Conservation (phyloP, 2,329 filamentous ascomycete genomes). For the Cordyceps cicadae region DNA sequence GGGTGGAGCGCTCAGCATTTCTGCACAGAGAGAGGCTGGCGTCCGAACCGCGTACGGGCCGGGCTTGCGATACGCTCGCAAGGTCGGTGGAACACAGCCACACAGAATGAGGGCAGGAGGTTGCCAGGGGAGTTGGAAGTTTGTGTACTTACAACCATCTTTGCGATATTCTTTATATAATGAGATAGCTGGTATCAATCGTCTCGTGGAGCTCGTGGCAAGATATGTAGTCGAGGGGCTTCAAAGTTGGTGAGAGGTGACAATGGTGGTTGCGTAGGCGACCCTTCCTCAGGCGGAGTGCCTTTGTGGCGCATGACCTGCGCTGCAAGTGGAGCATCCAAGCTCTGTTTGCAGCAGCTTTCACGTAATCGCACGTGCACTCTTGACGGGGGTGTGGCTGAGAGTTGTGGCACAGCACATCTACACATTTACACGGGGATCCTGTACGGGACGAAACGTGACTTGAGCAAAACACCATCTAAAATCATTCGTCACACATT, state of each 20-base stretch:
- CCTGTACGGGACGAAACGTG: too few species aligned
- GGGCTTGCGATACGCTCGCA: neutral
- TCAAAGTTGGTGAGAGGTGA: neutral
- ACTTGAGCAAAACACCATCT: too few species aligned
- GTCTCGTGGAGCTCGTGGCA: neutral
- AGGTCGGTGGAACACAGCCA: neutral
- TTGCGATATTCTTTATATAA: neutral
- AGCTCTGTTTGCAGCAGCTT: neutral
- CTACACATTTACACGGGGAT: neutral
- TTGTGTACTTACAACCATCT: conserved; percentile 4
- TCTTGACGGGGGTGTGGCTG: neutral
- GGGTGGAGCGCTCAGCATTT: too few species aligned
- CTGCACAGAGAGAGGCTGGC: too few species aligned
- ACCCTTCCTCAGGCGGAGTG: conserved; percentile 7
- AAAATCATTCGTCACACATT: too few species aligned
- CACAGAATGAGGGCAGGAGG: neutral
- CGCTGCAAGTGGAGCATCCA: neutral
- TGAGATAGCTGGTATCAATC: neutral
- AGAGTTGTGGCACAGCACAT: neutral
- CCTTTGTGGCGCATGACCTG: neutral
- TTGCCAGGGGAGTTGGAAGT: neutral
- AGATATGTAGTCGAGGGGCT: neutral
- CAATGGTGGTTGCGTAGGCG: conserved; percentile 12
- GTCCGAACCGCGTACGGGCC: neutral
- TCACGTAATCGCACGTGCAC: neutral